A percentile compares a stretch with the other conserved stretches of the same genome.
These are phyloP conservation scores for Nigrograna mackinnonii DNA, from an alignment of 2,329 filamentous ascomycete genomes.

Conservation along the genomic window DNA sequence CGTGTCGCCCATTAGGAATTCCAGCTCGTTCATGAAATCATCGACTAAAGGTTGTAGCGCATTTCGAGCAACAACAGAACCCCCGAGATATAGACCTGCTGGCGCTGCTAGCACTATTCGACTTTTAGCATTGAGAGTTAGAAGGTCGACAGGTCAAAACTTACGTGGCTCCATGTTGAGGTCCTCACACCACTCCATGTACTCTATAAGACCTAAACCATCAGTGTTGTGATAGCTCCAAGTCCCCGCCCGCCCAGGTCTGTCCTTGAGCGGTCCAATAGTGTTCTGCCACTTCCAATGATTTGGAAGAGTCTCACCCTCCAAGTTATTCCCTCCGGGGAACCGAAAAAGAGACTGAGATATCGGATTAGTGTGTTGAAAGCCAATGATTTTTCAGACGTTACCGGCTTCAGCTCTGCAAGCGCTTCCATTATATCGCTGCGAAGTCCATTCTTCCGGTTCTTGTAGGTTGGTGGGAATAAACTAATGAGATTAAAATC, in stretches of 20 bases:
- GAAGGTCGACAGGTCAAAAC: background rate
- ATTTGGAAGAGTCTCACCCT: constrained; percentile 40
- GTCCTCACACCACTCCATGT: constrained; percentile 47
- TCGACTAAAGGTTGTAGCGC: constrained; percentile 33
- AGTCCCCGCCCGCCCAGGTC: constrained; percentile 43
- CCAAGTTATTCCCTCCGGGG: constrained; percentile 53
- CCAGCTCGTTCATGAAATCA: constrained; percentile 28
- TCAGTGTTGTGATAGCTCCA: constrained; percentile 45
- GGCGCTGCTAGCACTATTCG: background rate
- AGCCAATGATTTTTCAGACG: no score
- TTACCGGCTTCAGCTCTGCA: constrained; percentile 37
- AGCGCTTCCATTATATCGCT: constrained; percentile 50
- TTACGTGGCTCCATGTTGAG: constrained; percentile 38
- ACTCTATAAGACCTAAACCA: constrained; percentile 45
- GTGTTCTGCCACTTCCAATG: constrained; percentile 56
- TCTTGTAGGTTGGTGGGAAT: constrained; percentile 56
- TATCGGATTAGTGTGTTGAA: constrained; percentile 39
- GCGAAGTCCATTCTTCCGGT: constrained; percentile 51
- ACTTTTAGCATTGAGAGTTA: background rate
- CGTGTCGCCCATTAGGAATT: constrained; percentile 19
- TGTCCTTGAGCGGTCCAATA: constrained; percentile 47
- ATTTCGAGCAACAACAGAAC: no score
- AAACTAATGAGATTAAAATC: constrained; percentile 55
- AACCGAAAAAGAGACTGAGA: constrained; percentile 44
- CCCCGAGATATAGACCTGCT: no score